These are phyloP conservation scores for Ammopiptanthus mongolicus DNA, from an alignment of 306 rosid species.

Conservation along the genomic window DNA sequence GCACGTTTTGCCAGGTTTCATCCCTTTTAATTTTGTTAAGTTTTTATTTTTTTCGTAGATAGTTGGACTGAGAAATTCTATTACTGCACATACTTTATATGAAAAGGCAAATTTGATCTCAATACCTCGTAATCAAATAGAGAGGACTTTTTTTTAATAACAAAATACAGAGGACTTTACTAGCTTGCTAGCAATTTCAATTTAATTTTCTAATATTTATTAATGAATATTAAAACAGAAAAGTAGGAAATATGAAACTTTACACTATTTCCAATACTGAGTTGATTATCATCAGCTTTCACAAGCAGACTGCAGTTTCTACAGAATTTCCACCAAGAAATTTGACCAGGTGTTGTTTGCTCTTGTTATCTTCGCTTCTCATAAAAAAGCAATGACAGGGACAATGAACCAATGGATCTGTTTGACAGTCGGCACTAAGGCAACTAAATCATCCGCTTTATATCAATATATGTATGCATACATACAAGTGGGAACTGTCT, in stretches of 20 bases:
- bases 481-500: not conserved
- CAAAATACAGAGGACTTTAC: no score
- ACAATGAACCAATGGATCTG: slow-evolving; percentile 30
- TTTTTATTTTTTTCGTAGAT: not conserved
- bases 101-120: no score
- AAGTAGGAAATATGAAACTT: no score
- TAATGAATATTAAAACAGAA: no score
- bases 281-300: not conserved
- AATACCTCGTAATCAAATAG: no score
- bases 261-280: no score
- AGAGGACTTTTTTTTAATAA: no score
- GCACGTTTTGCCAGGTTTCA: not conserved
- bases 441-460: not conserved
- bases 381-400: slow-evolving; percentile 24
- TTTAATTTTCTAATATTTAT: no score
- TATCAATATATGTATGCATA: not conserved
- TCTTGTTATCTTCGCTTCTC: slow-evolving; percentile 35
- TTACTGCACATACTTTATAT: no score
- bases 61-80: no score
- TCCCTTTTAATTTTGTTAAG: not conserved
- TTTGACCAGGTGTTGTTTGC: slow-evolving; percentile 30
- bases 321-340: slow-evolving; percentile 27
- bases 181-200: no score
- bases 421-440: slow-evolving; percentile 20
- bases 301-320: slow-evolving; percentile 22